Conservation (phyloP, 441 rosid species). For the Metrosideros polymorpha region DNA sequence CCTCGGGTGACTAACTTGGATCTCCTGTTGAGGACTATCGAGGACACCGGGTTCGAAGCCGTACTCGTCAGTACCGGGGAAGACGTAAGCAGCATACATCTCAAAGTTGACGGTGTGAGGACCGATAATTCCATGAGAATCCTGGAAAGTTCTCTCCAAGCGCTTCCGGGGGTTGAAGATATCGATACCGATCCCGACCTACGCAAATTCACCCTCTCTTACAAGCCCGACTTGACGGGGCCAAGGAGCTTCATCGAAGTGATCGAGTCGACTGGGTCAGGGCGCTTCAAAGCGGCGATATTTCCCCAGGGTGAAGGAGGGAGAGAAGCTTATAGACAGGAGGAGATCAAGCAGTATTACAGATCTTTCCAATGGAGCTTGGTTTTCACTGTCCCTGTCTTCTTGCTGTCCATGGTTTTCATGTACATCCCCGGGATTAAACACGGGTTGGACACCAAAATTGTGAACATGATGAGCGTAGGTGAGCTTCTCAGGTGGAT, state of each 20-base stretch:
- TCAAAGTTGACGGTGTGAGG: constrained; percentile 56
- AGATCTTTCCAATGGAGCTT: constrained; percentile 72
- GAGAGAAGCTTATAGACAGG: constrained; percentile 42
- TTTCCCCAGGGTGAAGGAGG: constrained; percentile 36
- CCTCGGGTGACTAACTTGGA: constrained; percentile 28
- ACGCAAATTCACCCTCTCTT: constrained; percentile 26
- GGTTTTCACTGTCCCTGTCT: constrained; percentile 78
- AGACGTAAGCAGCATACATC: constrained; percentile 57
- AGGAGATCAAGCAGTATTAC: constrained; percentile 57
- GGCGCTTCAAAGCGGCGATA: constrained; percentile 52
- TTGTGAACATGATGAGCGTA: constrained; percentile 64
- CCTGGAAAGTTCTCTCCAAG: constrained; percentile 54
- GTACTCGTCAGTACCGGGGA: constrained; percentile 62
- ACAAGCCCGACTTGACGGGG: constrained; percentile 68
- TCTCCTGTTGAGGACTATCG: constrained; percentile 36
- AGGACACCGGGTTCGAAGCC: constrained; percentile 67
- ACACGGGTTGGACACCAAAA: constrained; percentile 42
- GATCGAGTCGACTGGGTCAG: constrained; percentile 66
- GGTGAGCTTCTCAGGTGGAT: constrained; percentile 71
- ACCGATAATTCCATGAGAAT: constrained; percentile 34
- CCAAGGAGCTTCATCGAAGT: constrained; percentile 66
- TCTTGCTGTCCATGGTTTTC: constrained; percentile 72
- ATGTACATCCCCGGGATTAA: constrained; percentile 71
- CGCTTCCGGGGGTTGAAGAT: constrained; percentile 71
- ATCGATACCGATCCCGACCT: constrained; percentile 6